Base-by-base conservation (phyloP, 2,329 filamentous ascomycete species). In the Pseudogymnoascus sp. region DNA sequence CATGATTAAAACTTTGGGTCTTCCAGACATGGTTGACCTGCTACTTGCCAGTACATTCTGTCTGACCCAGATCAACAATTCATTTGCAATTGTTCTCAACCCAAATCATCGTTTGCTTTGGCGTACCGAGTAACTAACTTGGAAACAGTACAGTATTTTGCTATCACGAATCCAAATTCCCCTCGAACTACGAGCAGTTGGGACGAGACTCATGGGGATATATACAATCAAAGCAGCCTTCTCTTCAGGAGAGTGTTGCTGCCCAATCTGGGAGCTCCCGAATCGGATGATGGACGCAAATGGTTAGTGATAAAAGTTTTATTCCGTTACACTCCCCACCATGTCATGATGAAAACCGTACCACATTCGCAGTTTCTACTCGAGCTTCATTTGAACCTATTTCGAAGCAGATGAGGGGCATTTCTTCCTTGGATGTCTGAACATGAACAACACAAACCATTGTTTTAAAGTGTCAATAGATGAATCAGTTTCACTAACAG, bases 21-120 rank as follows among this genome's bases (percentile, higher is more conserved):
- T 78, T 77, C 77, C 77, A 75, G 79, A 74, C 78, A 78, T 73
- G 72, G 80, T 75, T 73, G 75, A 82, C 85, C 86, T 90, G 89
- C 88, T 92, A 92, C 89, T 92, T 90, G 89, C 89, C 89, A 92
- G 89, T 92, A 92, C 87, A 80, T 77, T 79, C 83, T 86, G 86
- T 90, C 89, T 91, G 89, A 91, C 78, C 66, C 66, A 65, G 31
- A 59, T n/a, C 62, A 59, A 38, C 45, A 14, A 33, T 39, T 65
- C 68, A 69, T 68, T 68, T 68, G 65, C 58, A 55, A 63, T 63
- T 64, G 29, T 55, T 33, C 29, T 33, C 49, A 33, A 19, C 29
- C 12, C 5, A 55, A 33, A 33, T 14, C 29, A 33, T 55, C 14
- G 39, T 12, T 14, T 19, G 33, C 14, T 38, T 60, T 41, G n/a